phyloP scores from a whole-genome alignment of 1,139 yeast genomes.

The Sugiyamaella japonica region DNA sequence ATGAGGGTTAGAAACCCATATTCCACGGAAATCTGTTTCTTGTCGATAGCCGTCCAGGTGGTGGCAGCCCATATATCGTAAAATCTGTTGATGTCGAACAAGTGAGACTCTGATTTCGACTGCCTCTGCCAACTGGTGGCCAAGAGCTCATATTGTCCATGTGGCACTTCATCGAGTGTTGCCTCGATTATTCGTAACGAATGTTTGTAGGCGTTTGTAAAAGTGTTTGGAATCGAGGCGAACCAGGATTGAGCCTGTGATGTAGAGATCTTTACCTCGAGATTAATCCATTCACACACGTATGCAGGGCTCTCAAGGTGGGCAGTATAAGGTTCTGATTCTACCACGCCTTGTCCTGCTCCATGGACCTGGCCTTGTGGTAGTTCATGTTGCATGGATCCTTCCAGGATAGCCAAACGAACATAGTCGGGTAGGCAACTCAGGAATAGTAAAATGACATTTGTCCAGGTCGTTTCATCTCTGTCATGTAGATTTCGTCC shows the following conservation, averaged over 20 bases:
- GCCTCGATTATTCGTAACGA: background rate
- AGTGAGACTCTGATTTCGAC: conserved; percentile 1
- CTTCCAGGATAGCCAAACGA: conserved; percentile 5
- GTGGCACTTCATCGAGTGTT: background rate
- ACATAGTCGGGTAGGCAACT: conserved; percentile 2
- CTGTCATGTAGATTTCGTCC: background rate
- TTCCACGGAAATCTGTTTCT: conserved; percentile 7
- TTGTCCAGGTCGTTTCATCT: conserved; percentile 8
- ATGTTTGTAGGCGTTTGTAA: background rate
- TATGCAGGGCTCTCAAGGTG: background rate
- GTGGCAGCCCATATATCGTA: conserved; percentile 4
- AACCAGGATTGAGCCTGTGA: background rate
- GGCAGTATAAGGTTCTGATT: background rate
- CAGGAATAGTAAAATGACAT: conserved; percentile 3
- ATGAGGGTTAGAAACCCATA: conserved; percentile 8
- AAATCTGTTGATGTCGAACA: conserved; percentile 1
- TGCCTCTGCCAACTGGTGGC: conserved; percentile 8
- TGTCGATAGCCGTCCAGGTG: conserved; percentile 1
- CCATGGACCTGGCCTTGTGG: no score
- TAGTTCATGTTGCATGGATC: background rate
- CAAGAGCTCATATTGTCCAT: conserved; percentile 8
- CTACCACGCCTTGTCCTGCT: no score
- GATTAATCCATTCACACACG: background rate
- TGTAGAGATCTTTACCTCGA: background rate
- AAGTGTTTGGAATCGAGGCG: background rate